A percentile compares a stretch with the other conserved stretches of the same genome.
Evolutionary conservation across 768 basidiomycete genomes (phyloP).

Genomic region (Rossbeevera mucosa): DNA sequence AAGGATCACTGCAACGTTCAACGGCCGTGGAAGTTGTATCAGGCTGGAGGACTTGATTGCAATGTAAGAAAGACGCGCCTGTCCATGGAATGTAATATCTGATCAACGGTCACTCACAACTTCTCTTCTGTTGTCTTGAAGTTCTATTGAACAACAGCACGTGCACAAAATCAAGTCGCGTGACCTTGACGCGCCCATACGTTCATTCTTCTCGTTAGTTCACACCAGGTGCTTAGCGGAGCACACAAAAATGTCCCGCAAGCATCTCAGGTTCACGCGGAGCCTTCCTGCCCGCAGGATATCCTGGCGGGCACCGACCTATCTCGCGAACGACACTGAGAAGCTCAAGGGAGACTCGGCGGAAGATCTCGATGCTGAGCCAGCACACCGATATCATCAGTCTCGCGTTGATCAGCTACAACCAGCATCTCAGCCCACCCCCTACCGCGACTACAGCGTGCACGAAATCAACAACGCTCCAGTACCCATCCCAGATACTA

Average conservation of each 20-base stretch:
- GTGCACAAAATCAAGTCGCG: constrained; percentile 29
- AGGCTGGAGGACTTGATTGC: constrained; percentile 7
- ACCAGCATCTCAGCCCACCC: constrained; percentile 7
- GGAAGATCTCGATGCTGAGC: background rate
- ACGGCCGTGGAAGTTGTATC: constrained; percentile 1
- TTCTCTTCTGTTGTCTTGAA: background rate
- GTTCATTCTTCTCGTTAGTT: background rate
- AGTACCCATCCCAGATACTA: constrained; percentile 31
- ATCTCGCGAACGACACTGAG: constrained; percentile 22
- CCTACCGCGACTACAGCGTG: constrained; percentile 22
- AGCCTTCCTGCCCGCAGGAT: constrained; percentile 7
- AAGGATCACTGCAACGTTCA: constrained; percentile 35
- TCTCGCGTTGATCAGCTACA: constrained; percentile 11
- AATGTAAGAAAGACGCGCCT: constrained; percentile 34
- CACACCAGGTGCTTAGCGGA: constrained; percentile 26
- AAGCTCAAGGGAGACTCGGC: constrained; percentile 6
- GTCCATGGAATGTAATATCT: constrained; percentile 30
- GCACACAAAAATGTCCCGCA: constrained; percentile 13
- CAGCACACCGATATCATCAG: background rate
- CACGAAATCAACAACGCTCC: constrained; percentile 29
- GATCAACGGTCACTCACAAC: background rate
- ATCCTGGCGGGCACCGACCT: constrained; percentile 5
- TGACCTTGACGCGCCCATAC: constrained; percentile 22
- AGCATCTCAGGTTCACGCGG: constrained; percentile 10
- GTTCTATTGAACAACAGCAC: background rate